These are phyloP conservation scores for Apiotrichum gamsii DNA, from an alignment of 1,284 basidiomycete genomes.

Conservation along the genomic window DNA sequence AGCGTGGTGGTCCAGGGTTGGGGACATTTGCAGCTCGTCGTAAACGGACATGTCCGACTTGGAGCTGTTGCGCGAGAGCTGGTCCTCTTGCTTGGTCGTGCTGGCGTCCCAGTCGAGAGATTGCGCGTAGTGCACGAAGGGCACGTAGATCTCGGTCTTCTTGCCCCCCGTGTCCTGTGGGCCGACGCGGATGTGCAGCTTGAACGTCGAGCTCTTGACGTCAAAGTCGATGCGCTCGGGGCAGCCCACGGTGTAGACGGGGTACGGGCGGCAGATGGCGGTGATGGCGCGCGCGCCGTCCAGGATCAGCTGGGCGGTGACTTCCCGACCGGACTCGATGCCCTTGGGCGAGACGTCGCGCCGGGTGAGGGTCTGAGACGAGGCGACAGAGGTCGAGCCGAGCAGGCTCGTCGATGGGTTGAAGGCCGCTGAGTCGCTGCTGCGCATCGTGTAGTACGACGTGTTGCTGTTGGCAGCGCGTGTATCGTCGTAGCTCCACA, in stretches of 20 bases:
- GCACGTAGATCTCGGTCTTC: conserved; percentile 78
- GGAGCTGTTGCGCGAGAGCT: conserved; percentile 8
- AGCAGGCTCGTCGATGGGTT: neutral
- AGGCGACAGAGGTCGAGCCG: conserved; percentile 12
- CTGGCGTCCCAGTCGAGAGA: conserved; percentile 28
- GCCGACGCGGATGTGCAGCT: conserved; percentile 58
- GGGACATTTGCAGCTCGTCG: neutral
- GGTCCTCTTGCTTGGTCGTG: neutral
- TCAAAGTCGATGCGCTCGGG: conserved; percentile 68
- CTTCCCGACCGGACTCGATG: conserved; percentile 28
- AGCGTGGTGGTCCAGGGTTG: neutral
- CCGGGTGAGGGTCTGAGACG: conserved; percentile 24
- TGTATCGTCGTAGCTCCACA: conserved; percentile 75
- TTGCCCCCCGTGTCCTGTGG: conserved; percentile 48
- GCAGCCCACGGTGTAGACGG: conserved; percentile 64
- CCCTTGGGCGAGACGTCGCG: conserved; percentile 30
- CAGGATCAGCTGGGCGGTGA: conserved; percentile 62
- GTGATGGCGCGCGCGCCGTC: conserved; percentile 73
- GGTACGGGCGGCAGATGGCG: conserved; percentile 78
- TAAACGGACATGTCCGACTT: conserved; percentile 10
- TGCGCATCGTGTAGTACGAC: conserved; percentile 17
- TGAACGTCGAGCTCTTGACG: conserved; percentile 63
- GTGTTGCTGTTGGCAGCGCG: conserved; percentile 24
- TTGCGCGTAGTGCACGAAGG: conserved; percentile 78
- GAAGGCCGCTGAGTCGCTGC: neutral